A percentile compares a stretch with the other conserved stretches of the same genome.
These are phyloP conservation scores for Aspergillus versicolor DNA, from an alignment of 2,329 filamentous ascomycete genomes.

Conservation along the genomic window DNA sequence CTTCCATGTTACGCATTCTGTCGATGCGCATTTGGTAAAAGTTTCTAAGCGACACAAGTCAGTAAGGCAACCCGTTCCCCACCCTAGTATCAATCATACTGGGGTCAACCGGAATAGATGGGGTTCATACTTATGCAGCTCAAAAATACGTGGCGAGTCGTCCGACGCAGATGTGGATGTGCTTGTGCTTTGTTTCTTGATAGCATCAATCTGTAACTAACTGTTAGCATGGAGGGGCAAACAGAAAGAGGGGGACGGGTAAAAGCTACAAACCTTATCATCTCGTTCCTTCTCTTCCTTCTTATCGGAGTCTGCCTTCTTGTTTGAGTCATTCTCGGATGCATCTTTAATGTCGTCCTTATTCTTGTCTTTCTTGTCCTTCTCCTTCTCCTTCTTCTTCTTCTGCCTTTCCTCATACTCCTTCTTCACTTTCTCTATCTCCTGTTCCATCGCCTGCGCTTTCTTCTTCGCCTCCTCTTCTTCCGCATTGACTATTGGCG, in stretches of 20 bases:
- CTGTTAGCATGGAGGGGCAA: constrained; percentile 1
- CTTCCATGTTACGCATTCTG: constrained; percentile 73
- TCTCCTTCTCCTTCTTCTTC: constrained; percentile 61
- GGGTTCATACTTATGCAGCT: constrained; percentile 68
- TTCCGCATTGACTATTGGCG: constrained; percentile 50
- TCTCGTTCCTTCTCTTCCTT: constrained; percentile 50
- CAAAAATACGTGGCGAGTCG: constrained; percentile 76
- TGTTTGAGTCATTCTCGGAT: constrained; percentile 39
- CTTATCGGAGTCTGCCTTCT: constrained; percentile 39
- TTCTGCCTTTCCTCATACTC: constrained; percentile 75
- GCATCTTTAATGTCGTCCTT: constrained; percentile 46
- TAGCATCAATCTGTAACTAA: constrained; percentile 37
- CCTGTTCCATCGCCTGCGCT: constrained; percentile 43
- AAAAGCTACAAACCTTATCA: constrained; percentile 49
- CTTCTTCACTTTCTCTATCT: constrained; percentile 49
- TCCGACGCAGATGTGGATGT: constrained; percentile 46
- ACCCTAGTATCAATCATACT: not conserved
- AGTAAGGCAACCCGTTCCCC: not conserved
- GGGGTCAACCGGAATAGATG: not conserved
- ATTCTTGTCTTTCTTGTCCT: constrained; percentile 40
- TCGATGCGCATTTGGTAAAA: constrained; percentile 86
- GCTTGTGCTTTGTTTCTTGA: constrained; percentile 43
- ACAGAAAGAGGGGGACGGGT: not conserved
- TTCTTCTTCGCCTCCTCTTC: constrained; percentile 43
- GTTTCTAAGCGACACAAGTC: constrained; percentile 50